Evolutionary conservation across 176 grass and related monocot genomes (phyloP), one percentile per base, ranked within the genome.

Genomic region (Aegilops umbellulata): DNA sequence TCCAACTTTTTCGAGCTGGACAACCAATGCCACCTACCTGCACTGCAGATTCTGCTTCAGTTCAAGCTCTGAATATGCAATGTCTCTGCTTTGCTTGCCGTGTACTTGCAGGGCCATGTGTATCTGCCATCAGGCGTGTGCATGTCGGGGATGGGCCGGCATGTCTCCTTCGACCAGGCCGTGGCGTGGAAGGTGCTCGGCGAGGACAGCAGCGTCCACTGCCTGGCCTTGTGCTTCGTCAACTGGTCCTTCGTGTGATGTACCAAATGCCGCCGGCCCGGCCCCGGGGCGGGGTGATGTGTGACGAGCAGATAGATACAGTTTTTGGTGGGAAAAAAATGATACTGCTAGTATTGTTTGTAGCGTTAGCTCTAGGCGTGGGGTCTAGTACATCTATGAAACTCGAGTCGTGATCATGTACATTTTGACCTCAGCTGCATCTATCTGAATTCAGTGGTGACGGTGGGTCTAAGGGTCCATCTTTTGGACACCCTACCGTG

Each of bases 131-230:
- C 94, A 1, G 94, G 92, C 2, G 87, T 84, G 69, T 91, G 97
- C 87, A 84, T 92, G 77, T 99, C 97, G 11, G 92, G 94, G 79
- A 99, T 99, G 97, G 97, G 97, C 11, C 94, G 97, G 34, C 97
- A 96, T 24, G 92, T 99, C 42, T 94, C 94, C 0, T 96, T 91
- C 26, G 97, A 99, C n/a, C 94, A 96, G 77, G 97, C 97, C 3
- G 67, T 99, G 10, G 90, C 89, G 1, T 99, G 97, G 97, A 99
- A 96, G 80, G 97, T 99, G 27, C 76, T 92, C 3, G 84, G 82
- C 0, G 92, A 99, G 92, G 92, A 94, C 66, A 86, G 87, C 69
- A 87, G 74, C 42, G 87, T 87, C 8, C 94, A 96, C 53, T 99
- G 97, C 49, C 63, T 99, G 23, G 97, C 94, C 4, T 94, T 99